Percentiles rank a stretch among this genome's conserved stretches.
phyloP scores from a whole-genome alignment of 257 asterid species.

The Orobanche coerulescens region DNA sequence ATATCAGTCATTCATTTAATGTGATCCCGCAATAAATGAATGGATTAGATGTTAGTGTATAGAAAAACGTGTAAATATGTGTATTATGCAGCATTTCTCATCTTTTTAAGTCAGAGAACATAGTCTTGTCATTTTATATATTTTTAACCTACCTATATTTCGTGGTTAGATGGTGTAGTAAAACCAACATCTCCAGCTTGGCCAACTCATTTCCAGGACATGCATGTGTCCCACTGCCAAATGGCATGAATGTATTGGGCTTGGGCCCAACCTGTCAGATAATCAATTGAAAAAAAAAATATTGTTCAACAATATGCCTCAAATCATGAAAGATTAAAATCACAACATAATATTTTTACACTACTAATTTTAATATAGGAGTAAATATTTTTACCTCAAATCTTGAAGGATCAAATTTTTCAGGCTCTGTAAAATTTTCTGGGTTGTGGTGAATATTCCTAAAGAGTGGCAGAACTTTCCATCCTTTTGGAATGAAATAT shows the following conservation, averaged over 20 bases:
- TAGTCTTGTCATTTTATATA: not conserved
- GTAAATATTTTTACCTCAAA: slow-evolving; percentile 56
- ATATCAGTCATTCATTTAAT: too few relatives aligned
- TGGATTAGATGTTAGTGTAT: too few relatives aligned
- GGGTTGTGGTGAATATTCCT: slow-evolving; percentile 89
- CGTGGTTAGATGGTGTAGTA: slow-evolving; percentile 87
- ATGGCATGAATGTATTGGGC: slow-evolving; percentile 94
- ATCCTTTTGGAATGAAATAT: slow-evolving; percentile 80
- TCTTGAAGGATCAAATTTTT: slow-evolving; percentile 93
- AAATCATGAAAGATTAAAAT: slow-evolving; percentile 5
- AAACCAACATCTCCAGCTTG: slow-evolving; percentile 79
- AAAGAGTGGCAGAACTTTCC: slow-evolving; percentile 93
- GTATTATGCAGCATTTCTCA: too few relatives aligned
- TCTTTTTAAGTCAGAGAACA: too few relatives aligned
- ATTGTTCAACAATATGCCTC: slow-evolving; percentile 13
- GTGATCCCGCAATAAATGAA: too few relatives aligned
- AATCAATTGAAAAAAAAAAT: not conserved
- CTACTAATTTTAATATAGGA: not conserved
- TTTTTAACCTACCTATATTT: slow-evolving; percentile 63
- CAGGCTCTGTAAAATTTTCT: slow-evolving; percentile 81
- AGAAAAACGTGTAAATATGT: too few relatives aligned
- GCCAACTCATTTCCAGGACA: slow-evolving; percentile 97
- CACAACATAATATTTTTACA: not conserved
- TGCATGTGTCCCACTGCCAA: slow-evolving; percentile 88
- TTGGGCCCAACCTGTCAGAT: slow-evolving; percentile 59